Base-by-base conservation (phyloP, 306 rosid genomes). In the Corylus heterophylla region DNA sequence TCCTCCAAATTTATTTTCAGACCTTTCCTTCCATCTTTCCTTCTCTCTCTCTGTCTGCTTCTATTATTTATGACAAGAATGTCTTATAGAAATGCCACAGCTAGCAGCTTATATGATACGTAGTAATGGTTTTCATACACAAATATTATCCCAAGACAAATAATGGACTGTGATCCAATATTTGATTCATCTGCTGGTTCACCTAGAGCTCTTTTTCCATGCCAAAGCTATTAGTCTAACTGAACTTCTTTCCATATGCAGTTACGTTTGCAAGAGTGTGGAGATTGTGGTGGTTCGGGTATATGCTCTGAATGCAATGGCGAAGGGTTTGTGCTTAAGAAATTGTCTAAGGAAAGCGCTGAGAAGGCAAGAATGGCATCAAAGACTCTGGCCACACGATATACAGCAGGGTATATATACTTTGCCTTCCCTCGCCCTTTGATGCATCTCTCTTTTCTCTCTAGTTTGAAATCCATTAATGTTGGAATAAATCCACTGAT, bases 291-390 rank as follows among this genome's bases (percentile, higher is more conserved):
- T 13, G 97, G 98, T 71, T 91, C 98, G 73, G 98, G 98, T 55
- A 64, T 95, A 86, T 94, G 98, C 81, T 74, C 97, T 29, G 97
- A 89, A 81, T 94, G 98, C 95, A 89, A 87, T 3, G 98, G 98
- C 2, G 97, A 95, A 91, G 97, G 98, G 51, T 95, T 92, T 68
- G 92, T 95, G 83, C 92, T 91, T 8, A 90, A 87, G 89, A 91
- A 85, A 84, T 84, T 89, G 58, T 85, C 99, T 0, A 96, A 90
- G 2, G 93, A 90, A 83, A 91, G 64, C 80, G 94, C 97, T 4
- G 94, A 89, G 86, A 84, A 78, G 79, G 97, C 97, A 68, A 89
- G 96, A 90, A 7, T 39, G 67, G 89, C 77, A 25, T 76, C 98
- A 8, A 89, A 91, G 83, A 92, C 91, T 59, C 83, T 85, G 89